phyloP scores from a whole-genome alignment of 2,329 filamentous ascomycete genomes.

The Aspergillus texensis region DNA sequence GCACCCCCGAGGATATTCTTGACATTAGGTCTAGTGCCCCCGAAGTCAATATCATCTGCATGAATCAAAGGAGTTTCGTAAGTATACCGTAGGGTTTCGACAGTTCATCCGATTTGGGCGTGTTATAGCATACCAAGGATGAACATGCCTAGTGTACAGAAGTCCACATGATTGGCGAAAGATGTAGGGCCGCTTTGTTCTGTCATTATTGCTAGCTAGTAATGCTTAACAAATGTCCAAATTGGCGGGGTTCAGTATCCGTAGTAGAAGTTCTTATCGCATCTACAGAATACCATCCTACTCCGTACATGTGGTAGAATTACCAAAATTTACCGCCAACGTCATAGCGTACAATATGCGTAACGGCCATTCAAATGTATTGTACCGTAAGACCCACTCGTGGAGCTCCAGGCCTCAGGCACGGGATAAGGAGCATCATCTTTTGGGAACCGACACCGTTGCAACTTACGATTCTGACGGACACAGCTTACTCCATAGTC shows the following conservation, averaged over 20 bases:
- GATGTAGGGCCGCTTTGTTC: conserved; percentile 6
- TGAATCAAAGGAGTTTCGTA: conserved; percentile 1
- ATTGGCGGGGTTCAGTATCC: conserved; percentile 9
- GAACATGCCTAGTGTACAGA: conserved; percentile 66
- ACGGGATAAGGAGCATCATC: conserved; percentile 27
- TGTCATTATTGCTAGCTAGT: conserved; percentile 19
- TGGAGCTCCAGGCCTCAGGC: conserved; percentile 23
- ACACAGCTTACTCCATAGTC: background rate
- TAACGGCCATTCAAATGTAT: conserved; percentile 10
- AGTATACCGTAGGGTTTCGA: conserved; percentile 17
- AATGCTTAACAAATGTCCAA: background rate
- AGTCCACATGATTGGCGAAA: conserved; percentile 48
- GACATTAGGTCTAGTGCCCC: conserved; percentile 68
- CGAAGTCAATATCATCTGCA: conserved; percentile 88
- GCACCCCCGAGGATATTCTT: conserved; percentile 84
- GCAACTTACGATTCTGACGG: conserved; percentile 12
- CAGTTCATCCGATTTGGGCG: conserved; percentile 4
- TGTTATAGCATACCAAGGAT: conserved; percentile 56
- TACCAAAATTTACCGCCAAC: background rate
- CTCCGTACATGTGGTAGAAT: background rate
- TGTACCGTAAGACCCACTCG: conserved; percentile 25
- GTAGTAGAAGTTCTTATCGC: conserved; percentile 13
- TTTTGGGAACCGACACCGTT: conserved; percentile 20
- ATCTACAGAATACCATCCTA: background rate
- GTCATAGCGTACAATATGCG: background rate